A percentile compares a stretch with the other conserved stretches of the same genome.
Conservation (phyloP, 176 grass and related monocot species). For the Ensete ventricosum region DNA sequence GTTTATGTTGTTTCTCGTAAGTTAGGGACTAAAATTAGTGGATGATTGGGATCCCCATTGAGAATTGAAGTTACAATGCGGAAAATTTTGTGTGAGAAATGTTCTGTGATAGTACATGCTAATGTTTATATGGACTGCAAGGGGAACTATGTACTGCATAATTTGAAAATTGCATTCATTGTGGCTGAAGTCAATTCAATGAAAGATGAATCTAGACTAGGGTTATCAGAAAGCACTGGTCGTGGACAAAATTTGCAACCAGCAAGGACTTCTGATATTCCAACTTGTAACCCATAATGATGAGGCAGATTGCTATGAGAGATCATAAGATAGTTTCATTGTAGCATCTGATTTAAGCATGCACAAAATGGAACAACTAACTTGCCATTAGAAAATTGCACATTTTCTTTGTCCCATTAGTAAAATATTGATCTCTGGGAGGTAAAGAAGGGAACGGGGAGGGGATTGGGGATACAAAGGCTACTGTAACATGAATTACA, state of each 20-base stretch:
- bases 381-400: not conserved
- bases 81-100: too few relatives aligned
- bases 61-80: too few relatives aligned
- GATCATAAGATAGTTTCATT: not conserved
- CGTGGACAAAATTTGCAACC: not conserved
- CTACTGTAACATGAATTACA: too few relatives aligned
- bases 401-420: not conserved
- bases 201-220: not conserved
- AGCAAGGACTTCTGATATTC: not conserved
- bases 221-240: not conserved
- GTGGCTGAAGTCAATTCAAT: not conserved
- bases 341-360: not conserved
- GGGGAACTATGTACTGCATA: too few relatives aligned
- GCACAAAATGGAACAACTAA: not conserved
- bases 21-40: not conserved
- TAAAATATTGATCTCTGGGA: too few relatives aligned
- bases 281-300: not conserved
- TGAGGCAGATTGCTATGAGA: too few relatives aligned
- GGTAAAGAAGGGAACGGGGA: too few relatives aligned
- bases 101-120: too few relatives aligned
- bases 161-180: too few relatives aligned
- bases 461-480: too few relatives aligned
- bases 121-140: too few relatives aligned
- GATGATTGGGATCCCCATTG: too few relatives aligned
- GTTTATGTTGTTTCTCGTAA: not conserved